These are phyloP conservation scores for Capronia americana DNA, from an alignment of 2,329 filamentous ascomycete species.

Conservation along the genomic window DNA sequence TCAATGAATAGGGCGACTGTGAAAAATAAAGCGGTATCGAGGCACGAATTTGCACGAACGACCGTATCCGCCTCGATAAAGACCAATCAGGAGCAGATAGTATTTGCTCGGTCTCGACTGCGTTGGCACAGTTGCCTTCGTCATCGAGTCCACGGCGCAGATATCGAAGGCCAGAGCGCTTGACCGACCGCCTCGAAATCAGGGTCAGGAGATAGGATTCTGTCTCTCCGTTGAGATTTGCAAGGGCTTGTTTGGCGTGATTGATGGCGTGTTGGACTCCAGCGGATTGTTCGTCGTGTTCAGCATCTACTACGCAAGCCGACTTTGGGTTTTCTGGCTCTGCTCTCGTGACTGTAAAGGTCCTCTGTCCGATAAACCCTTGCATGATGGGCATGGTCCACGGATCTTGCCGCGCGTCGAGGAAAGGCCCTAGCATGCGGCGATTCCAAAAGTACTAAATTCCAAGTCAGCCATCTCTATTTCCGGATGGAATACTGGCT, in stretches of 20 bases:
- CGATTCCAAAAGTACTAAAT: conserved; percentile 86
- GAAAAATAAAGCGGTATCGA: conserved; percentile 96
- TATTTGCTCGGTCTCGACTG: conserved; percentile 94
- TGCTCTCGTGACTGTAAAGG: conserved; percentile 71
- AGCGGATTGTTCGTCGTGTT: conserved; percentile 52
- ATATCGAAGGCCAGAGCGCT: conserved; percentile 87
- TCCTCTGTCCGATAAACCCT: conserved; percentile 87
- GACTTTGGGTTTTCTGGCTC: conserved; percentile 34
- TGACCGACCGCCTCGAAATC: conserved; percentile 85
- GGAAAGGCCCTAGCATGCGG: conserved; percentile 74
- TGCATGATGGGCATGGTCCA: conserved; percentile 86
- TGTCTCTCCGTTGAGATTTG: conserved; percentile 43
- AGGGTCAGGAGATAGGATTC: conserved; percentile 77
- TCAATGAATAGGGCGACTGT: conserved; percentile 90
- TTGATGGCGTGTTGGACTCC: conserved; percentile 28
- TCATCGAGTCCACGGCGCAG: conserved; percentile 89
- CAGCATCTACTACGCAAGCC: conserved; percentile 38
- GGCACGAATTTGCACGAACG: conserved; percentile 84
- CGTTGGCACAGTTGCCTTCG: conserved; percentile 85
- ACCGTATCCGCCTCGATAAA: conserved; percentile 68
- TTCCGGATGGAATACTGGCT: background rate
- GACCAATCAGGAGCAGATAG: conserved; percentile 75
- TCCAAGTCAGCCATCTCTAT: conserved; percentile 13
- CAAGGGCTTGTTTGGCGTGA: conserved; percentile 31
- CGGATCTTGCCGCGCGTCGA: conserved; percentile 72